Conservation (phyloP, 2,329 filamentous ascomycete genomes). For the Beauveria medogensis region DNA sequence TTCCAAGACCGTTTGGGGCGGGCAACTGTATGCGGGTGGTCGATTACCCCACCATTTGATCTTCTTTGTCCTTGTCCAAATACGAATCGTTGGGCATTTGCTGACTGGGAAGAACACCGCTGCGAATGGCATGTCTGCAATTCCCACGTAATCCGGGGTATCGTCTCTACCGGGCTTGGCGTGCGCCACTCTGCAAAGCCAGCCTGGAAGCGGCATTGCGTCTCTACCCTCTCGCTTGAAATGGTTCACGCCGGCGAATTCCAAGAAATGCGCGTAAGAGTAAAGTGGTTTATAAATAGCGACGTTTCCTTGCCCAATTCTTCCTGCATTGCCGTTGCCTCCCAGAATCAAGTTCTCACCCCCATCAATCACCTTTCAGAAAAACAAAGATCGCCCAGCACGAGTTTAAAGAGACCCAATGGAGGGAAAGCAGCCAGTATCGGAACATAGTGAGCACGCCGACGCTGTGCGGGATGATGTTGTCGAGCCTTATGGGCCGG, state of each 20-base stretch:
- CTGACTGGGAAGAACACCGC: too few relatives aligned
- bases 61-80: too few relatives aligned
- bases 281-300: neutral
- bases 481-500: neutral
- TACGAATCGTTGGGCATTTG: too few relatives aligned
- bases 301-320: neutral
- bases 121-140: neutral
- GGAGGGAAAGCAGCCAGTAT: neutral
- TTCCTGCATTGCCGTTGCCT: neutral
- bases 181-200: neutral
- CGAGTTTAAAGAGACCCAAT: neutral
- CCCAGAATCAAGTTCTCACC: neutral
- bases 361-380: neutral
- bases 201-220: neutral
- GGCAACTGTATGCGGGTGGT: too few relatives aligned
- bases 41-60: too few relatives aligned
- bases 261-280: neutral
- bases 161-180: neutral
- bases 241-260: neutral
- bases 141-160: neutral
- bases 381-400: neutral
- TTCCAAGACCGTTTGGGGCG: too few relatives aligned
- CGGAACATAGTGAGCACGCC: neutral
- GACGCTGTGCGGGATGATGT: neutral
- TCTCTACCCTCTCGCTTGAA: neutral